phyloP scores from a whole-genome alignment of 192 early-diverging fungal genomes.

The Obelidium mucronatum region DNA sequence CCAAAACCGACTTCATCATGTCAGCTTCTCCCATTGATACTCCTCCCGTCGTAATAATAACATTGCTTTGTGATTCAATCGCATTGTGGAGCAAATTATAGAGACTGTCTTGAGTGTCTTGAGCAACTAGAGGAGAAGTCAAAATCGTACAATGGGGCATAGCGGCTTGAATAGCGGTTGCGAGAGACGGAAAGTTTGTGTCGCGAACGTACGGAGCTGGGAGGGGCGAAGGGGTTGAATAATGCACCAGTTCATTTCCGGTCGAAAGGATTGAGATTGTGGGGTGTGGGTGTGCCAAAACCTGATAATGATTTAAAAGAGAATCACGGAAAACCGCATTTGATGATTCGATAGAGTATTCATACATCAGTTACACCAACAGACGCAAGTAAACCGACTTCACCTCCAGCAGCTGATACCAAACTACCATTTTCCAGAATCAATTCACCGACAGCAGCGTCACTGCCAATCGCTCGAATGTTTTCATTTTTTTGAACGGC shows the following conservation, averaged over 20 bases:
- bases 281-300: slow-evolving; percentile 69
- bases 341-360: too few species aligned
- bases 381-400: slow-evolving; percentile 83
- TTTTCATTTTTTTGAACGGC: slow-evolving; percentile 60
- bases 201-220: slow-evolving; percentile 76
- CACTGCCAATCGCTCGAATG: slow-evolving; percentile 84
- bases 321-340: background rate
- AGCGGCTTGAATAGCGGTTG: slow-evolving; percentile 64
- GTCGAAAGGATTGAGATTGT: slow-evolving; percentile 84
- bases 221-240: slow-evolving; percentile 41
- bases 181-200: slow-evolving; percentile 82
- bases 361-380: slow-evolving; percentile 71
- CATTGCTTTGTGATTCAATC: slow-evolving; percentile 59
- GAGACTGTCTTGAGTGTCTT: slow-evolving; percentile 51
- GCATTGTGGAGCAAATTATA: background rate
- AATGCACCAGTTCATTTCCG: slow-evolving; percentile 85
- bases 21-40: slow-evolving; percentile 99
- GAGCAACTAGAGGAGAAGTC: background rate
- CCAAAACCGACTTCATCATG: slow-evolving; percentile 86
- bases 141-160: slow-evolving; percentile 66
- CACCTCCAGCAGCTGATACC: slow-evolving; percentile 77
- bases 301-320: too few species aligned
- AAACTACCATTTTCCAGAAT: slow-evolving; percentile 65
- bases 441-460: slow-evolving; percentile 67
- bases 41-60: slow-evolving; percentile 91